Evolutionary conservation across 306 rosid species (phyloP).

Genomic region (Trichosanthes truncata): DNA sequence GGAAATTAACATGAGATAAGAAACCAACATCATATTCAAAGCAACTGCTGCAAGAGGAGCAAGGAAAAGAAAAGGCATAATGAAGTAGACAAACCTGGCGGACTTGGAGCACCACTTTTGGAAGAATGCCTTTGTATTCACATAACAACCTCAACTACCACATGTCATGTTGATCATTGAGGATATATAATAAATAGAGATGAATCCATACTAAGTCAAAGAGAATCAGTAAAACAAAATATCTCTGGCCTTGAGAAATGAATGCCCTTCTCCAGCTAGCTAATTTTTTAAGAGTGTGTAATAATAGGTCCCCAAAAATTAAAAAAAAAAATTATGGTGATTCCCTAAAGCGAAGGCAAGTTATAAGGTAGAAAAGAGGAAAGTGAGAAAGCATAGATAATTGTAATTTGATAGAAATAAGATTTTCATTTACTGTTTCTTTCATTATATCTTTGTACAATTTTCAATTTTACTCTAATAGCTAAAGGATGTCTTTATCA

Average conservation of each 20-base stretch:
- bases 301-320: too few species aligned
- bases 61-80: background rate
- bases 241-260: background rate
- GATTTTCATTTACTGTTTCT: background rate
- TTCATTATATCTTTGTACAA: background rate
- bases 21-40: too few species aligned
- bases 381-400: too few species aligned
- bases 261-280: background rate
- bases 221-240: background rate
- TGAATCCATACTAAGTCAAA: background rate
- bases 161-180: constrained; percentile 11
- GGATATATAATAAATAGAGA: background rate
- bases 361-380: too few species aligned
- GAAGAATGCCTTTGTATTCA: constrained; percentile 71
- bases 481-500: too few species aligned
- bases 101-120: constrained; percentile 60
- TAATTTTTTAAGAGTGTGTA: background rate
- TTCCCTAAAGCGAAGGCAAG: too few species aligned
- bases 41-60: constrained; percentile 5
- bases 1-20: too few species aligned
- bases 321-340: too few species aligned
- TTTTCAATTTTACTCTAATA: too few species aligned
- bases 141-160: constrained; percentile 58
- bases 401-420: background rate
- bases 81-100: constrained; percentile 49